phyloP scores from a whole-genome alignment of 2,329 filamentous ascomycete species.

The Scedosporium boydii region DNA sequence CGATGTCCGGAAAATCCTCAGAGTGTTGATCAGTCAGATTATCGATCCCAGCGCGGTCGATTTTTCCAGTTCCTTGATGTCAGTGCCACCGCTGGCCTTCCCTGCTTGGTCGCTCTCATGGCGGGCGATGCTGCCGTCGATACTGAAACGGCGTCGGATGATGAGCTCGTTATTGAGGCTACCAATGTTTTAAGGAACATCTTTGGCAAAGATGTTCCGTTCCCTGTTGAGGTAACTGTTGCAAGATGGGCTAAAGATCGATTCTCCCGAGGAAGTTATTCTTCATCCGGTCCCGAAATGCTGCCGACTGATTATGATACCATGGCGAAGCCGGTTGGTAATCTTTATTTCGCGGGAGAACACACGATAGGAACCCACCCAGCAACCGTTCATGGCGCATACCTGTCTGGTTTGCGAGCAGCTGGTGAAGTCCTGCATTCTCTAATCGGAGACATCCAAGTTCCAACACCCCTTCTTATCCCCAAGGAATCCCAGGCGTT shows the following conservation, averaged over 20 bases:
- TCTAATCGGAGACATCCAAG: slow-evolving; percentile 70
- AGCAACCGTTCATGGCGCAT: slow-evolving; percentile 93
- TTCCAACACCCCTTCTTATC: slow-evolving; percentile 67
- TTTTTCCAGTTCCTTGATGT: slow-evolving; percentile 99
- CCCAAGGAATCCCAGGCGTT: slow-evolving; percentile 45
- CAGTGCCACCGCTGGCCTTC: slow-evolving; percentile 78
- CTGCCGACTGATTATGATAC: slow-evolving; percentile 80
- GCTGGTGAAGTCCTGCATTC: slow-evolving; percentile 77
- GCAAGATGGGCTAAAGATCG: slow-evolving; percentile 87
- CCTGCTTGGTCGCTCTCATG: slow-evolving; percentile 86
- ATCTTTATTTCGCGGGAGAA: slow-evolving; percentile 90
- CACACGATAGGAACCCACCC: slow-evolving; percentile 94
- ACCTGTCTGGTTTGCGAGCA: slow-evolving; percentile 82
- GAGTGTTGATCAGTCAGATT: slow-evolving; percentile 72
- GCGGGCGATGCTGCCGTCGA: slow-evolving; percentile 88
- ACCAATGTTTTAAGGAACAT: slow-evolving; percentile 68
- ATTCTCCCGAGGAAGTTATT: slow-evolving; percentile 92
- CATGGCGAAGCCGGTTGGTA: slow-evolving; percentile 78
- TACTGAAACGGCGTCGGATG: slow-evolving; percentile 67
- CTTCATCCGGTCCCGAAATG: slow-evolving; percentile 78
- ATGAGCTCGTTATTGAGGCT: slow-evolving; percentile 70
- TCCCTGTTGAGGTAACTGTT: slow-evolving; percentile 76
- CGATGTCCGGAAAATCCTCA: slow-evolving; percentile 60
- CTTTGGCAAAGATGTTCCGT: slow-evolving; percentile 62
- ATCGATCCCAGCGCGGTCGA: slow-evolving; percentile 68